Percentiles rank a stretch among this genome's conserved stretches.
These are phyloP conservation scores for Euryodendron excelsum DNA, from an alignment of 148 eudicot species.

Conservation along the genomic window DNA sequence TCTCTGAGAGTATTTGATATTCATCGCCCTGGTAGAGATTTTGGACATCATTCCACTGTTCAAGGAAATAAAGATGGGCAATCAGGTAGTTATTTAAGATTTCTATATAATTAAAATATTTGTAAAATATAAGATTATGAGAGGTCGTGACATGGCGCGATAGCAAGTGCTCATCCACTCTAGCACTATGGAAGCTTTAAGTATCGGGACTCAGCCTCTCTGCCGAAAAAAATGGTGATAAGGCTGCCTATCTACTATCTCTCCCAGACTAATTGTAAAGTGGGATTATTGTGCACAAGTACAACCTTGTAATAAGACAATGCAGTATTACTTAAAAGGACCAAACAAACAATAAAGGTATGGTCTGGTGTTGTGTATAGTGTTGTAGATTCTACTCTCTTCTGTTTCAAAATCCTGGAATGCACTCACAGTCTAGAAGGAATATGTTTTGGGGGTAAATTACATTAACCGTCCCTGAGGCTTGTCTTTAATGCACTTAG, in stretches of 20 bases:
- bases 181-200: no score
- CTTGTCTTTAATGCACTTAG: background rate
- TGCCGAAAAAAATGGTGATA: no score
- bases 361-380: background rate
- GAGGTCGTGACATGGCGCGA: no score
- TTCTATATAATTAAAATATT: background rate
- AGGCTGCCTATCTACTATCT: no score
- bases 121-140: no score
- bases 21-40: conserved; percentile 97
- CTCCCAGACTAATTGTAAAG: no score
- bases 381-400: background rate
- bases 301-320: background rate
- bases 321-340: background rate
- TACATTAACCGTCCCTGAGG: no score
- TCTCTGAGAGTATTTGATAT: conserved; percentile 74
- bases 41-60: conserved; percentile 72
- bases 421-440: background rate
- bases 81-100: conserved; percentile 52
- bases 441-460: no score
- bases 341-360: background rate
- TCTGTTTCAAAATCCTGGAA: background rate
- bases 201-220: no score
- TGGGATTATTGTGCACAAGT: no score
- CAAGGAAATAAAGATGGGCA: conserved; percentile 90
- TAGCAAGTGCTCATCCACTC: no score